Conservation (phyloP, 1,284 basidiomycete genomes). For the Papiliotrema fonsecae region DNA sequence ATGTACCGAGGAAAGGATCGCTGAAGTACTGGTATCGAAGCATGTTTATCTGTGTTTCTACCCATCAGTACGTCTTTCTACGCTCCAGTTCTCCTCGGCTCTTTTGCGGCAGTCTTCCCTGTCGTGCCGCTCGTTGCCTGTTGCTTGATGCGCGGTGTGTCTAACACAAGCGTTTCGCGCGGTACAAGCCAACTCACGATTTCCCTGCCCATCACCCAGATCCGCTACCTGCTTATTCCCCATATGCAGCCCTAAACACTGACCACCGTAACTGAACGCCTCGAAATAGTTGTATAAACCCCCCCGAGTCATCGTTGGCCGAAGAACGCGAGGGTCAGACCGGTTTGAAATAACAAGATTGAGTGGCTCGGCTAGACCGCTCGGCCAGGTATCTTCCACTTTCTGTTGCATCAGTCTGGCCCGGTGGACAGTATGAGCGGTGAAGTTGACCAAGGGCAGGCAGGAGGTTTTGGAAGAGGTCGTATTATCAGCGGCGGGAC, state of each 20-base stretch:
- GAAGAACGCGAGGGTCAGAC: conserved; percentile 13
- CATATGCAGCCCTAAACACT: conserved; percentile 18
- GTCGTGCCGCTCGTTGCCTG: no score
- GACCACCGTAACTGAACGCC: conserved; percentile 13
- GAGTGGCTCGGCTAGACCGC: conserved; percentile 17
- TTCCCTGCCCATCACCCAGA: conserved; percentile 15
- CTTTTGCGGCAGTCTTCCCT: no score
- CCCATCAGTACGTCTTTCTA: neutral
- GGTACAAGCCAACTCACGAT: conserved; percentile 9
- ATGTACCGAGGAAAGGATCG: conserved; percentile 15
- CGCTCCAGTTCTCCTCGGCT: neutral
- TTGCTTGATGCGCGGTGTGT: no score
- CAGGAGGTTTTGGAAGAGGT: no score
- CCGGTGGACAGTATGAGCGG: no score
- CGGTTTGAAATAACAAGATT: conserved; percentile 18
- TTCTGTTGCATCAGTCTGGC: neutral
- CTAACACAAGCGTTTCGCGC: no score
- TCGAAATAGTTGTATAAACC: conserved; percentile 21
- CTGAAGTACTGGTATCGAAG: conserved; percentile 19
- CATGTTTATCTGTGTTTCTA: conserved; percentile 14
- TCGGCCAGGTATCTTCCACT: conserved; percentile 8
- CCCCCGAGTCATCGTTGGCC: conserved; percentile 11
- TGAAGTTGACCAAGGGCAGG: no score
- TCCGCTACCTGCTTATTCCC: conserved; percentile 12
- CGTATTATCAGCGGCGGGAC: no score